Evolutionary conservation across 73 alveolate species (phyloP).

Genomic region (Paramecium tetraurelia): DNA sequence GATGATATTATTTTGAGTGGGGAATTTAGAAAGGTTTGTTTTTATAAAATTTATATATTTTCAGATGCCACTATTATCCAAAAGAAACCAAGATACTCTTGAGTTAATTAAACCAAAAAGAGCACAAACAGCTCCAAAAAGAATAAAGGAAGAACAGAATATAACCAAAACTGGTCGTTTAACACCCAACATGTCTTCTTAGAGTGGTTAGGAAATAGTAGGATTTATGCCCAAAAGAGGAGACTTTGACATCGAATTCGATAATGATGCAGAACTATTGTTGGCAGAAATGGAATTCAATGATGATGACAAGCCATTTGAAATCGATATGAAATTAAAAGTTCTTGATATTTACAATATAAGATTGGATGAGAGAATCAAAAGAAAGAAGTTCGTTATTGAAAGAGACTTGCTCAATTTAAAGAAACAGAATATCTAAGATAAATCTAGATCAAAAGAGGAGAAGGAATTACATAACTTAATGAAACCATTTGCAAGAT

Average conservation of each 20-base stretch:
- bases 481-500: slow-evolving; percentile 86
- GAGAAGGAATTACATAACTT: slow-evolving; percentile 72
- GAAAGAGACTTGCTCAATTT: slow-evolving; percentile 91
- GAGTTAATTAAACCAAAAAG: slow-evolving; percentile 53
- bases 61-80: slow-evolving; percentile 46
- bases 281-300: slow-evolving; percentile 95
- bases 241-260: slow-evolving; percentile 96
- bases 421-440: slow-evolving; percentile 65
- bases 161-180: slow-evolving; percentile 65
- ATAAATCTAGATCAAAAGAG: slow-evolving; percentile 71
- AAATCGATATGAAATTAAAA: slow-evolving; percentile 83
- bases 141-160: slow-evolving; percentile 64
- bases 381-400: slow-evolving; percentile 92
- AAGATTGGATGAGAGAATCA: slow-evolving; percentile 93
- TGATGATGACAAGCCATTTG: slow-evolving; percentile 92
- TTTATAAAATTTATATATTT: background rate
- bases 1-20: slow-evolving; percentile 67
- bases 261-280: slow-evolving; percentile 93
- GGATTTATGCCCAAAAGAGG: slow-evolving; percentile 98
- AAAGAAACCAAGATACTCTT: slow-evolving; percentile 50
- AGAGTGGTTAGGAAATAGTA: slow-evolving; percentile 81
- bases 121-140: slow-evolving; percentile 51
- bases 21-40: slow-evolving; percentile 17
- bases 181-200: slow-evolving; percentile 63
- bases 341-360: slow-evolving; percentile 92